These are phyloP conservation scores for Termitomyces heimii DNA, from an alignment of 768 basidiomycete species.

Conservation along the genomic window DNA sequence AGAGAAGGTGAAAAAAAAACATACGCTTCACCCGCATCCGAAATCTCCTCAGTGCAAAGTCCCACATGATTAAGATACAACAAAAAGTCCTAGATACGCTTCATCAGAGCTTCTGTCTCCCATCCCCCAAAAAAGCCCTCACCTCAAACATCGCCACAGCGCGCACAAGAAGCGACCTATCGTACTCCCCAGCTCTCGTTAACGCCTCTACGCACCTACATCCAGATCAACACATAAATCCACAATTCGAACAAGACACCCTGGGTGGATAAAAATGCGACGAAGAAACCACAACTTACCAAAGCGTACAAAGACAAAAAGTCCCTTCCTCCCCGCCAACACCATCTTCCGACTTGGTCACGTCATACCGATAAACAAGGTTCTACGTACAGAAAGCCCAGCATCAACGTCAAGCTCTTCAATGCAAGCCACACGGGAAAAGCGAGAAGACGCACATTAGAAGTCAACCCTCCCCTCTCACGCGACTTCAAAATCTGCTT, in stretches of 20 bases:
- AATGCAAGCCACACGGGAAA: not conserved
- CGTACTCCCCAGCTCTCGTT: slow-evolving; percentile 80
- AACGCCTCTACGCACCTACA: slow-evolving; percentile 83
- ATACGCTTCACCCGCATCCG: slow-evolving; percentile 78
- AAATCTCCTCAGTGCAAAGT: slow-evolving; percentile 82
- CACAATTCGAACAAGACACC: not conserved
- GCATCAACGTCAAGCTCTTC: not conserved
- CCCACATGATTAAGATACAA: slow-evolving; percentile 86
- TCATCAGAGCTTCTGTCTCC: not conserved
- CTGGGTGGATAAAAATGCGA: not conserved
- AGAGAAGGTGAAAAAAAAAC: slow-evolving; percentile 16
- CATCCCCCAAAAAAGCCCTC: not conserved
- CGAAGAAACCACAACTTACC: slow-evolving; percentile 33
- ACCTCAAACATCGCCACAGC: slow-evolving; percentile 92
- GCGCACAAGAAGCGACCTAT: slow-evolving; percentile 55
- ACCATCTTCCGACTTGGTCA: slow-evolving; percentile 80
- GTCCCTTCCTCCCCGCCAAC: slow-evolving; percentile 96
- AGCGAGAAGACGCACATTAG: slow-evolving; percentile 50
- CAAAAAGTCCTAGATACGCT: slow-evolving; percentile 55
- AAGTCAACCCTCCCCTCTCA: slow-evolving; percentile 86
- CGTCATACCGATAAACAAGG: slow-evolving; percentile 88
- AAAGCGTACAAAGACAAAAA: slow-evolving; percentile 84
- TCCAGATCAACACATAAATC: not conserved
- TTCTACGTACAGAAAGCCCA: slow-evolving; percentile 35
- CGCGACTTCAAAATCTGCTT: slow-evolving; percentile 80